These are phyloP conservation scores for Paspalum vaginatum DNA, from an alignment of 176 grass and related monocot genomes.

Conservation along the genomic window DNA sequence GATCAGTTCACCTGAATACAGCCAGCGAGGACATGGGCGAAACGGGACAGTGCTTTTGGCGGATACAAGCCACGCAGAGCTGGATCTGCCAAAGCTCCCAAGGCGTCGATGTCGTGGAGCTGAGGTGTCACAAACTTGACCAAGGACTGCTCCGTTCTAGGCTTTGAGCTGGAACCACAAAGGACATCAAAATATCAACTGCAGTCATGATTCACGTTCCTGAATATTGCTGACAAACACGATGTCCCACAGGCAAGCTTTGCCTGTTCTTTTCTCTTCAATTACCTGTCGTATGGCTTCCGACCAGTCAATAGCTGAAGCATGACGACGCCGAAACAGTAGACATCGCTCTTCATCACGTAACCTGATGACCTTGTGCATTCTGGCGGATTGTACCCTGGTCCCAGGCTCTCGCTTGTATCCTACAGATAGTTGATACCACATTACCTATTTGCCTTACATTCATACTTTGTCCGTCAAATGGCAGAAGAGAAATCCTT, in stretches of 20 bases:
- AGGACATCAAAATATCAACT: conserved; percentile 1
- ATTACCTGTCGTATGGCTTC: conserved; percentile 78
- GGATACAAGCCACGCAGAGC: conserved; percentile 82
- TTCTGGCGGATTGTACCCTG: conserved; percentile 78
- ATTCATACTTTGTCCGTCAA: conserved; percentile 1
- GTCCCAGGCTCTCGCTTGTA: conserved; percentile 68
- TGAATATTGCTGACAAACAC: conserved; percentile 12
- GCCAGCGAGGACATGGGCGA: conserved; percentile 66
- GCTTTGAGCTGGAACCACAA: conserved; percentile 57
- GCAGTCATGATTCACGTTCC: conserved; percentile 25
- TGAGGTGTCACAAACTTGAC: conserved; percentile 71
- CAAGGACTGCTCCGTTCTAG: conserved; percentile 61
- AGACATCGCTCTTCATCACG: conserved; percentile 80
- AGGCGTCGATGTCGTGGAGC: conserved; percentile 67
- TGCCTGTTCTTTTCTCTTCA: neutral
- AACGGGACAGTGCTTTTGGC: conserved; percentile 73
- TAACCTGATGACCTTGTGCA: conserved; percentile 65
- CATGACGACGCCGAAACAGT: conserved; percentile 83
- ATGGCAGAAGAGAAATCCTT: neutral
- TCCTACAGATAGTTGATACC: conserved; percentile 52
- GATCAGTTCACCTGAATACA: conserved; percentile 71
- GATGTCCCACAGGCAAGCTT: conserved; percentile 7
- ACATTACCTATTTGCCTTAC: neutral
- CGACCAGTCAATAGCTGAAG: conserved; percentile 87
- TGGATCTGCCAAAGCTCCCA: conserved; percentile 71